These are phyloP conservation scores for Colletotrichum sp. DNA, from an alignment of 2,329 filamentous ascomycete genomes.

Conservation along the genomic window DNA sequence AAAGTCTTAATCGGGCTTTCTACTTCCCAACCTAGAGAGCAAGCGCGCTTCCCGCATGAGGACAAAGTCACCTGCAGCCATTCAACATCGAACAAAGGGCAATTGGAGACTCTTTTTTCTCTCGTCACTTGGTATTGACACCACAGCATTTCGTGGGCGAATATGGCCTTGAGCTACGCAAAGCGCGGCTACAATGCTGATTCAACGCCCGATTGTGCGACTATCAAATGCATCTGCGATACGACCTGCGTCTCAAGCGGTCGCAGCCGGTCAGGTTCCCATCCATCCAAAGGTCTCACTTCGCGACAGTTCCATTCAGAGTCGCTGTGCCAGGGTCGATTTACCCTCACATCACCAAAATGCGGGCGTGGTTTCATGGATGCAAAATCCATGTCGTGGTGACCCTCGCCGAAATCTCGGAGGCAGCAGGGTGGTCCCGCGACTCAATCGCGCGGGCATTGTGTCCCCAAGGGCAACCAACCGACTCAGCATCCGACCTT, in stretches of 20 bases:
- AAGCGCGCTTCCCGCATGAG: neutral
- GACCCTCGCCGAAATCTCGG: neutral
- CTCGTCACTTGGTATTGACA: neutral
- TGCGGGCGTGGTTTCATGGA: neutral
- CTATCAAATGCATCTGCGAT: neutral
- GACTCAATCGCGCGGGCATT: neutral
- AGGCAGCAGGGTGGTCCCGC: neutral
- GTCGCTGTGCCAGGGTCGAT: neutral
- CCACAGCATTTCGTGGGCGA: neutral
- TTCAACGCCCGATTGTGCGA: neutral
- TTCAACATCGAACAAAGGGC: neutral
- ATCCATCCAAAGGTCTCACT: neutral
- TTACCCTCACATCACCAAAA: neutral
- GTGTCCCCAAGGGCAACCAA: neutral
- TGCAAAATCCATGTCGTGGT: neutral
- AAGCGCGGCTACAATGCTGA: neutral
- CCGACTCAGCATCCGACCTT: neutral
- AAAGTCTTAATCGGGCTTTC: neutral
- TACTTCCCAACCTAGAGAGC: neutral
- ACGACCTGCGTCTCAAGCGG: neutral
- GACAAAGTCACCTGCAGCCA: neutral
- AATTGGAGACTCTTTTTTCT: neutral
- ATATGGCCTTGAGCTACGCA: neutral
- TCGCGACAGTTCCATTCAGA: neutral
- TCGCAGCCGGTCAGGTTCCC: neutral